Evolutionary conservation across 2,329 filamentous ascomycete species (phyloP), one percentile per base, ranked within the genome.

Genomic region (Beauveria pseudobassiana): DNA sequence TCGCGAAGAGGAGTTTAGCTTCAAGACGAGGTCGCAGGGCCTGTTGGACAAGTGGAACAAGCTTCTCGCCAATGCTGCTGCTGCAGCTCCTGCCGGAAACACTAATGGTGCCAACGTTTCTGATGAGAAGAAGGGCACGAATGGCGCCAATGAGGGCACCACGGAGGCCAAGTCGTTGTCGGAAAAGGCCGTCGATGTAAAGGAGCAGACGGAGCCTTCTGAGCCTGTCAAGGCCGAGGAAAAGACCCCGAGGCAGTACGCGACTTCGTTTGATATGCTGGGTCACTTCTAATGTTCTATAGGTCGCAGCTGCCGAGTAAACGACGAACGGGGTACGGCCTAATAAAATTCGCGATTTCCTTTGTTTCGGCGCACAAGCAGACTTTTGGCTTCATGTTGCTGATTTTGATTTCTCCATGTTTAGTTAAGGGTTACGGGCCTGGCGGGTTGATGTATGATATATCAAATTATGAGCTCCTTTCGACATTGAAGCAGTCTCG

Each of bases 1-100:
- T 5, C 88, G 87, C 64, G 95, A 99, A 66, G 90, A 93, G 42
- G 90, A 96, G 67, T 96, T 88, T 74, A 79, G 89, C 61, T 97
- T 99, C 84, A 96, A 95, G 78, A 80, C 87, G 66, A 88, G 95
- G 57, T 93, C 91, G 42, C 83, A 89, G 66, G 80, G 83, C 6
- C 81, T 99, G 53, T 80, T 98, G n/a, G 86, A 88, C 66, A 89
- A 88, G 74, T 99, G 95, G 95, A 96, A 89, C 74, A 88, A 89
- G 73, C 82, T 91, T 42, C 81, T 98, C n/a, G 84, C 84, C 40
- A 87, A 88, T 52, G 75, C 77, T 34, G 74, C 74, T 10, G 70
- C 77, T 12, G 71, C 73, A 18, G 66, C 73, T 16, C 65, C 73
- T 38, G 65, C 79, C 10, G 65, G 65, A 16, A 71, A 78, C 8